A percentile compares a stretch with the other conserved stretches of the same genome.
Conservation (phyloP, 805 yeast genomes). For the Starmerella sirachaensis region DNA sequence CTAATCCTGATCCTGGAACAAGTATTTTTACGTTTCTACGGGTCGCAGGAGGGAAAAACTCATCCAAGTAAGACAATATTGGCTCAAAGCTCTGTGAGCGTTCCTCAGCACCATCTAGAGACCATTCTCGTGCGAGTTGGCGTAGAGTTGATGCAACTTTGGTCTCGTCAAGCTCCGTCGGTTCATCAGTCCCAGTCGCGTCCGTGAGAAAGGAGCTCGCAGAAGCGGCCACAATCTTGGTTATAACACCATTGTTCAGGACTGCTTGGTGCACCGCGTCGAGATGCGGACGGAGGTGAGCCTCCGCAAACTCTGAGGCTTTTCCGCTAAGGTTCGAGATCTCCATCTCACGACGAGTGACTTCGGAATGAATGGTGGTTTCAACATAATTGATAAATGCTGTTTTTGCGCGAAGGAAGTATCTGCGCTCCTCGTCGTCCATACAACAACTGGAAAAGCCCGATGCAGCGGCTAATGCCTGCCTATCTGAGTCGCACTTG, state of each 20-base stretch:
- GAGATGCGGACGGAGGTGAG: background rate
- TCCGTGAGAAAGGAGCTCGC: background rate
- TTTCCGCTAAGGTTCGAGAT: too few relatives aligned
- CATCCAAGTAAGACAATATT: conserved; percentile 35
- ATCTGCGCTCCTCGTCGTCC: conserved; percentile 4
- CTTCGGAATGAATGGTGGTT: background rate
- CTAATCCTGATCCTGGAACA: conserved; percentile 86
- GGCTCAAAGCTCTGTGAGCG: conserved; percentile 44
- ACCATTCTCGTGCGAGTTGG: conserved; percentile 78
- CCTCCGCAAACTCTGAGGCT: background rate
- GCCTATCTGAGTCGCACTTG: too few relatives aligned
- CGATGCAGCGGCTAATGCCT: background rate
- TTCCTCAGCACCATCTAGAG: conserved; percentile 41
- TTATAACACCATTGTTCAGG: background rate
- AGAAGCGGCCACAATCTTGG: background rate
- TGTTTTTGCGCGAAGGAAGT: conserved; percentile 2
- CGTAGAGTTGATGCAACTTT: conserved; percentile 46
- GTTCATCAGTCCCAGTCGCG: background rate
- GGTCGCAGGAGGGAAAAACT: conserved; percentile 26
- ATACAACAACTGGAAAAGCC: background rate
- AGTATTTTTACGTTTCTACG: conserved; percentile 32
- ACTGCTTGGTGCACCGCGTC: background rate
- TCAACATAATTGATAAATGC: conserved; percentile 3
- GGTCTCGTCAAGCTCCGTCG: conserved; percentile 34
- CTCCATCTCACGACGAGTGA: too few relatives aligned